phyloP scores from a whole-genome alignment of 2,329 filamentous ascomycete species.

The Sordariomycetes sp. region DNA sequence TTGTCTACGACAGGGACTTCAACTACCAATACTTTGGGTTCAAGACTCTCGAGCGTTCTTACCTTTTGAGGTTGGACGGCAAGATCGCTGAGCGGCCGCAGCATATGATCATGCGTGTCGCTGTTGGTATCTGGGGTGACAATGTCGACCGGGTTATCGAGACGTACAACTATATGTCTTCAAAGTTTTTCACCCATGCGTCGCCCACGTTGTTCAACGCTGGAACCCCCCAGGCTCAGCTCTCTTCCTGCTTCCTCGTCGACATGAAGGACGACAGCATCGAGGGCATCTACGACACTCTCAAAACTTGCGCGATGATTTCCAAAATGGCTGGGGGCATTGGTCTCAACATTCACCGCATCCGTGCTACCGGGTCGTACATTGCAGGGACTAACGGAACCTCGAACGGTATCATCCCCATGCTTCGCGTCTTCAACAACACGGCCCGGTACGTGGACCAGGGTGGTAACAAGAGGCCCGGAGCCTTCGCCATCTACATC shows the following conservation, averaged over 20 bases:
- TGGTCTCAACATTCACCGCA: constrained; percentile 90
- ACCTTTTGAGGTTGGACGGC: constrained; percentile 86
- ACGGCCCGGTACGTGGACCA: constrained; percentile 97
- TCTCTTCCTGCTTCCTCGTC: constrained; percentile 96
- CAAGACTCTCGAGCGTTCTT: constrained; percentile 97
- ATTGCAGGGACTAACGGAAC: constrained; percentile 97
- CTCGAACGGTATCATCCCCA: constrained; percentile 92
- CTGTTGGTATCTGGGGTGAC: constrained; percentile 92
- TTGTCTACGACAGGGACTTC: constrained; percentile 98
- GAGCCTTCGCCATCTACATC: constrained; percentile 96
- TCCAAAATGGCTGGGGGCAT: constrained; percentile 99
- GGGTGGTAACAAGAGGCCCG: constrained; percentile 97
- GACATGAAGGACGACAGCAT: constrained; percentile 99
- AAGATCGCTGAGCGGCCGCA: constrained; percentile 96
- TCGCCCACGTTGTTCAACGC: constrained; percentile 98
- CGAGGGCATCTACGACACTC: constrained; percentile 96
- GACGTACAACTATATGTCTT: constrained; percentile 98
- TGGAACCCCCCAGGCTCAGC: constrained; percentile 83
- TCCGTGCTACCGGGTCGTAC: constrained; percentile 93
- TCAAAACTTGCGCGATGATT: constrained; percentile 99
- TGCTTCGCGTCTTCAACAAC: constrained; percentile 99
- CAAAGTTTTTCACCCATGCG: constrained; percentile 96
- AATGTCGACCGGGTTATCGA: constrained; percentile 90
- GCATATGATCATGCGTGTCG: constrained; percentile 99
- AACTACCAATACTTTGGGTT: constrained; percentile 99